Conservation (phyloP, 106 monocot species). For the Dioscorea alata region DNA sequence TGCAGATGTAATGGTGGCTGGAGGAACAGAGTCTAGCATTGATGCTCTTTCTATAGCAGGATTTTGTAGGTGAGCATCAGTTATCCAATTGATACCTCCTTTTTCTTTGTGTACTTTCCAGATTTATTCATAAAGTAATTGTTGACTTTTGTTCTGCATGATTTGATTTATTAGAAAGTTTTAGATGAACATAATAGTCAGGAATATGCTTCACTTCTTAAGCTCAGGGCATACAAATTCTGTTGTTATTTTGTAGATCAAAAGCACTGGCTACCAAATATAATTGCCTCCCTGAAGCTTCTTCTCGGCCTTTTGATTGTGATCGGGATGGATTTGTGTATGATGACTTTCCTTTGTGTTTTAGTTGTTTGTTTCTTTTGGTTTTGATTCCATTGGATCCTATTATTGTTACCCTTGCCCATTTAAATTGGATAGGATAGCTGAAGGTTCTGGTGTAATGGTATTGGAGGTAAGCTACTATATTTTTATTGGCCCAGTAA, state of each 20-base stretch:
- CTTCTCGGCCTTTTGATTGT: slow-evolving; percentile 95
- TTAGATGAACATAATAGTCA: too few relatives aligned
- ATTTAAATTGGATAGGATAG: slow-evolving; percentile 58
- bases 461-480: slow-evolving; percentile 74
- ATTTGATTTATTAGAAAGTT: too few relatives aligned
- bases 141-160: too few relatives aligned
- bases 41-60: slow-evolving; percentile 97
- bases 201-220: too few relatives aligned
- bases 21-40: slow-evolving; percentile 91
- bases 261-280: slow-evolving; percentile 87
- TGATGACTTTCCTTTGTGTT: slow-evolving; percentile 2
- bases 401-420: slow-evolving; percentile 5
- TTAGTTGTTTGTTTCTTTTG: not conserved
- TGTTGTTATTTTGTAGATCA: slow-evolving; percentile 45
- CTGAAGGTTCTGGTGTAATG: slow-evolving; percentile 89
- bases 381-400: not conserved
- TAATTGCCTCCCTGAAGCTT: slow-evolving; percentile 54
- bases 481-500: too few relatives aligned
- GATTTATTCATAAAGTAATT: too few relatives aligned
- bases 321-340: slow-evolving; percentile 99
- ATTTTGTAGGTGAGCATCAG: slow-evolving; percentile 61
- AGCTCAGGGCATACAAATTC: too few relatives aligned
- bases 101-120: too few relatives aligned
- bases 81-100: not conserved
- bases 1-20: slow-evolving; percentile 98